Percentiles rank a stretch among this genome's conserved stretches.
Evolutionary conservation across 495 filamentous ascomycete genomes (phyloP).

Genomic region (Recurvomyces mirabilis): DNA sequence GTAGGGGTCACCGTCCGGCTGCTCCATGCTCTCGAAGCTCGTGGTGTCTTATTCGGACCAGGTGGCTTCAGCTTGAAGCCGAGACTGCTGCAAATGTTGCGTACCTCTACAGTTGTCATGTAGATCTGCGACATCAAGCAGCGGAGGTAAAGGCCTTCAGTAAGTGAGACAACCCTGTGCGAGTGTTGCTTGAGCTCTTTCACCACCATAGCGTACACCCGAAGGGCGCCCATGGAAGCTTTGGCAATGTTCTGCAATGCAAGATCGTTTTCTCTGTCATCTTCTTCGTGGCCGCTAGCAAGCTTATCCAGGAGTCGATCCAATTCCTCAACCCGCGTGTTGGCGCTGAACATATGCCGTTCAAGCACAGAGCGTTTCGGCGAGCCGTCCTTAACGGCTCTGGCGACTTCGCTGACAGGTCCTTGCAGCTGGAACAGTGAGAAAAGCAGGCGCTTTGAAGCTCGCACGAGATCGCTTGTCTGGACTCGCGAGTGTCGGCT

Average conservation of each 20-base stretch:
- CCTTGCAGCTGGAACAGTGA: slow-evolving; percentile 72
- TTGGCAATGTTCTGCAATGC: neutral
- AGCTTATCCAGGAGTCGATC: slow-evolving; percentile 6
- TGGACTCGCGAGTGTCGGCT: slow-evolving; percentile 45
- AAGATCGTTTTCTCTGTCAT: neutral
- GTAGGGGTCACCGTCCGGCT: slow-evolving; percentile 20
- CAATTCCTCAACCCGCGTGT: slow-evolving; percentile 43
- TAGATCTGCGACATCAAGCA: slow-evolving; percentile 71
- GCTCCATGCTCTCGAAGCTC: slow-evolving; percentile 16
- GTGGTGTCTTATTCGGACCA: slow-evolving; percentile 7
- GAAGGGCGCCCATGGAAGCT: slow-evolving; percentile 5
- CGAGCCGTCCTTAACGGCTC: slow-evolving; percentile 46
- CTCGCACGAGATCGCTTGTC: slow-evolving; percentile 57
- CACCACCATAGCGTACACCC: slow-evolving; percentile 5
- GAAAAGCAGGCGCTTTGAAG: slow-evolving; percentile 78
- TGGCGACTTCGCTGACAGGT: slow-evolving; percentile 52
- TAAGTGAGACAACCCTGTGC: neutral
- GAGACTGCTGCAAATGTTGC: slow-evolving; percentile 40
- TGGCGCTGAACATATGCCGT: slow-evolving; percentile 66
- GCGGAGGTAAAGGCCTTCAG: slow-evolving; percentile 47
- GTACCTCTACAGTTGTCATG: slow-evolving; percentile 68
- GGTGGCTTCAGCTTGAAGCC: slow-evolving; percentile 25
- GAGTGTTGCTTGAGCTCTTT: slow-evolving; percentile 10
- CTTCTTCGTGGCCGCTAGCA: slow-evolving; percentile 1
- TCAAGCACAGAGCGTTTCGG: slow-evolving; percentile 61